Evolutionary conservation across 2,329 filamentous ascomycete species (phyloP), one percentile per base, ranked within the genome.

Genomic region (Fusarium proliferatum): DNA sequence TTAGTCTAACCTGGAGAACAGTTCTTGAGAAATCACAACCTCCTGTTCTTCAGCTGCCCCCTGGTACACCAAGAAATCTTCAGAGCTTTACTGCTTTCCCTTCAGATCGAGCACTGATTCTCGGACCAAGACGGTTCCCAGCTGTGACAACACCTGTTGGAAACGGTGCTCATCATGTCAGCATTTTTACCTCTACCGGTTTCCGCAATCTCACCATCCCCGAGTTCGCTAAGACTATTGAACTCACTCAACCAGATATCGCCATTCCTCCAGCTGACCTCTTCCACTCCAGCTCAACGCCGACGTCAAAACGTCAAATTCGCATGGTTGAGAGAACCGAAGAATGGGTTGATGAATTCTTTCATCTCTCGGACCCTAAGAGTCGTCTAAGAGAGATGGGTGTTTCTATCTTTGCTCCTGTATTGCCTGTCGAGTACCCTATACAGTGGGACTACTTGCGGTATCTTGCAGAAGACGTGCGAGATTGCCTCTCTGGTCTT

Each of bases 321-420:
- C 95, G 94, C 78, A 98, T 97, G 91, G 92, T 91, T 30, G 94
- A 96, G 78, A 88, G 96, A 64, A 97, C 94, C 2, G 93, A 96
- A 79, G 88, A 89, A 42, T 98, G 95, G 94, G 85, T 96, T 23
- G 88, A 90, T 30, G 89, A 93, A 71, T 90, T 94, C 57, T 85
- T 95, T 41, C 79, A 80, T 26, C 73, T 78, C n/a, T 72, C 78
- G 16, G 74, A 76, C 52, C 73, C 71, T 33, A 76, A 78, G 23
- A 76, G 79, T 26, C 78, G 67, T 17, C 66, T 77, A 19, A 76
- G 78, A 11, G 78, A 77, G 19, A 53, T 76, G 9, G 80, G 72
- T 3, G 81, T 85, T 33, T 82, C 85, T 7, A 82, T 92, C 72
- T 89, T 93, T 82, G 87, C 92, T 6, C 90, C 91, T 1, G 85